Evolutionary conservation across 305 asterid genomes (phyloP).

Genomic region (Fraxinus ornus): DNA sequence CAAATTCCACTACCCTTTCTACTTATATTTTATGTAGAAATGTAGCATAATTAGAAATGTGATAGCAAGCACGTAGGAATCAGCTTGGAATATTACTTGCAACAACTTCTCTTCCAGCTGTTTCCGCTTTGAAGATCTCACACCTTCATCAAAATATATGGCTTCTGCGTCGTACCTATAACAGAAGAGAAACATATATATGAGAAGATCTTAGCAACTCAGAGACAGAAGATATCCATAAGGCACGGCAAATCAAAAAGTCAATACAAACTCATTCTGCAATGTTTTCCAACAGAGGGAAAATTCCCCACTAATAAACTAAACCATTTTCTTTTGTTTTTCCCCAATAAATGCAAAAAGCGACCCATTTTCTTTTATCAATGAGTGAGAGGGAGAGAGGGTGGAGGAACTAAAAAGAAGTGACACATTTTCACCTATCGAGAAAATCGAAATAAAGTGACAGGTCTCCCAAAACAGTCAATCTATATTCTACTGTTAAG

Average conservation of each 20-base stretch:
- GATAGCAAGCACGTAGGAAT: not conserved
- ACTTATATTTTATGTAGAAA: not conserved
- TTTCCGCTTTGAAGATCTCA: slow-evolving; percentile 40
- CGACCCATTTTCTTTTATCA: not conserved
- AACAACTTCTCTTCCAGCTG: slow-evolving; percentile 55
- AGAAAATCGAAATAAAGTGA: slow-evolving; percentile 13
- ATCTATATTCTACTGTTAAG: not conserved
- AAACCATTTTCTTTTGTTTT: not conserved
- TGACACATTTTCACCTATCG: not conserved
- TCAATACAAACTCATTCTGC: slow-evolving; percentile 4
- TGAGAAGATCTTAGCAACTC: slow-evolving; percentile 1
- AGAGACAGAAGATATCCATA: slow-evolving; percentile 15
- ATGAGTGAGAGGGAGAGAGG: no score
- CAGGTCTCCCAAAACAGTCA: not conserved
- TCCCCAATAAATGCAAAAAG: not conserved
- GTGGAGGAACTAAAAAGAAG: not conserved
- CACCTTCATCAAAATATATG: slow-evolving; percentile 52
- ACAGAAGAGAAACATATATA: not conserved
- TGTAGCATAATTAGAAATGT: not conserved
- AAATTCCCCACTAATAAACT: not conserved
- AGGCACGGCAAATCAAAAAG: not conserved
- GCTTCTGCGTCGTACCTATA: slow-evolving; percentile 52
- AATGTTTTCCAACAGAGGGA: not conserved
- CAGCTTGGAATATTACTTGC: slow-evolving; percentile 35
- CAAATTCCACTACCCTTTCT: not conserved